These are phyloP conservation scores for Phytophthora fragariaefolia DNA, from an alignment of 352 stramenopile species.

Conservation along the genomic window DNA sequence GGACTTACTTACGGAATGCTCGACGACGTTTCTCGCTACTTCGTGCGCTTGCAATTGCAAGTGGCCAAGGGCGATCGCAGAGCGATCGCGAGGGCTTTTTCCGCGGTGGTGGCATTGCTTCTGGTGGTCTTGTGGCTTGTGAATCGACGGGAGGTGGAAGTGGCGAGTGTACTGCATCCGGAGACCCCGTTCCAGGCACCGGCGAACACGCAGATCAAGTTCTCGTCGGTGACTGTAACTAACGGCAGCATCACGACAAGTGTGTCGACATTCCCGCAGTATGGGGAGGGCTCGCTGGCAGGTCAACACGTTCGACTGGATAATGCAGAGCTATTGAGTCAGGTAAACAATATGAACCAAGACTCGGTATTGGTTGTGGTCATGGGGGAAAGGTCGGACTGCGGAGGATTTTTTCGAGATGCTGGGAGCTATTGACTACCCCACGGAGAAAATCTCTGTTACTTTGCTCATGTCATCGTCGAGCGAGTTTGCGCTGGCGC, in stretches of 20 bases:
- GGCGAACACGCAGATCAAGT: neutral
- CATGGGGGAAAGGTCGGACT: slow-evolving; percentile 32
- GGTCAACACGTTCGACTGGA: slow-evolving; percentile 13
- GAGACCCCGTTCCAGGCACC: slow-evolving; percentile 8
- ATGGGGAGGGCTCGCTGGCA: slow-evolving; percentile 5
- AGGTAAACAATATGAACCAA: slow-evolving; percentile 5
- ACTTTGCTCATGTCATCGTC: slow-evolving; percentile 42
- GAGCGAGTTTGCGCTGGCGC: slow-evolving; percentile 31
- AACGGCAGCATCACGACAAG: slow-evolving; percentile 11
- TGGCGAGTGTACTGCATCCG: slow-evolving; percentile 18
- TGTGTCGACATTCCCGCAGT: slow-evolving; percentile 8
- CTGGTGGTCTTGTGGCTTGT: neutral
- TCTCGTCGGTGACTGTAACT: neutral
- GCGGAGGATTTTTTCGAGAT: slow-evolving; percentile 36
- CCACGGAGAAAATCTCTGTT: slow-evolving; percentile 35
- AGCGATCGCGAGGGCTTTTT: neutral
- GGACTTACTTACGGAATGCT: neutral
- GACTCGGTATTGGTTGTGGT: slow-evolving; percentile 36
- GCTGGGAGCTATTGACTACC: slow-evolving; percentile 35
- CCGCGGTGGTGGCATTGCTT: neutral
- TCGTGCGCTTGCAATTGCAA: slow-evolving; percentile 12
- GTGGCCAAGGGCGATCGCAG: slow-evolving; percentile 9
- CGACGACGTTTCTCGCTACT: neutral
- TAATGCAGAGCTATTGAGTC: slow-evolving; percentile 3
- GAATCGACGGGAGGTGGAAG: neutral